Conservation (phyloP, 805 yeast species). For the Zygosaccharomyces pseudorouxii region DNA sequence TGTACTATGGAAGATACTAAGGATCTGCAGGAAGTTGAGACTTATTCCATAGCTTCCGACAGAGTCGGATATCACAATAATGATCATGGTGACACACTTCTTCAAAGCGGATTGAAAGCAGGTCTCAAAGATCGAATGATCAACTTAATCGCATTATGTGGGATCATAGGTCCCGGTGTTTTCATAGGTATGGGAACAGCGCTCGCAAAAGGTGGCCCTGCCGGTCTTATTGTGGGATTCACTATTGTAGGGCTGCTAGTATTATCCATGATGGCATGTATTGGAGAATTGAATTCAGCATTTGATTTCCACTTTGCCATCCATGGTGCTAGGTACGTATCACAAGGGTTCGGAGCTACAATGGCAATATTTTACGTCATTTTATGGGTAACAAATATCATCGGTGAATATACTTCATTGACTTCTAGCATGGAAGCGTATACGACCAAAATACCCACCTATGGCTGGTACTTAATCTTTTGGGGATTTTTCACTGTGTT, state of each 20-base stretch:
- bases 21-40: neutral
- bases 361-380: slow-evolving; percentile 51
- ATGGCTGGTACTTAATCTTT: slow-evolving; percentile 51
- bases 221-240: slow-evolving; percentile 48
- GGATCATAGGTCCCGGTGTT: slow-evolving; percentile 58
- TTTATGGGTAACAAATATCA: slow-evolving; percentile 52
- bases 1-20: neutral
- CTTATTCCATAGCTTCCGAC: neutral
- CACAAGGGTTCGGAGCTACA: slow-evolving; percentile 54
- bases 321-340: slow-evolving; percentile 47
- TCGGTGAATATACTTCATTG: slow-evolving; percentile 51
- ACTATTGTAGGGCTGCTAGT: slow-evolving; percentile 50
- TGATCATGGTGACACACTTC: slow-evolving; percentile 27
- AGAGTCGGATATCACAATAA: slow-evolving; percentile 17
- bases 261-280: slow-evolving; percentile 48
- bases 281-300: slow-evolving; percentile 53
- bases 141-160: slow-evolving; percentile 50
- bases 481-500: slow-evolving; percentile 48
- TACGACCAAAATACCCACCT: slow-evolving; percentile 49
- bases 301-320: slow-evolving; percentile 41
- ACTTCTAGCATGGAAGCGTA: slow-evolving; percentile 47
- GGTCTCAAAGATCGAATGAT: slow-evolving; percentile 48
- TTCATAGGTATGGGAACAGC: slow-evolving; percentile 52
- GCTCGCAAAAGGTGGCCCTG: slow-evolving; percentile 48
- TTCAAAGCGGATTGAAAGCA: slow-evolving; percentile 39